phyloP scores from a whole-genome alignment of 306 rosid genomes.

The Prunus salicina region DNA sequence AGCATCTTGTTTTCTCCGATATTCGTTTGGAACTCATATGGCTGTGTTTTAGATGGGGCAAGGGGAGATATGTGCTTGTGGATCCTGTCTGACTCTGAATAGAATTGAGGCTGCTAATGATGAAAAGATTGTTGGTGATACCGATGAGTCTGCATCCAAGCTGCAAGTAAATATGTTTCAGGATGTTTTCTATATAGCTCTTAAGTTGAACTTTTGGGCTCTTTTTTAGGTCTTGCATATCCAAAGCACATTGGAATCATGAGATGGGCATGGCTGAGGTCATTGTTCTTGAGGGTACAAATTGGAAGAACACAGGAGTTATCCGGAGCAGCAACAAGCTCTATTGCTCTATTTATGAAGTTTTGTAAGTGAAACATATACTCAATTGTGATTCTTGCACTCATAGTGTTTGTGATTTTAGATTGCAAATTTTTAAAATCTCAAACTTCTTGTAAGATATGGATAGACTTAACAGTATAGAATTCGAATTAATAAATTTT shows the following conservation, averaged over 20 bases:
- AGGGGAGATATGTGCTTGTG: too few relatives aligned
- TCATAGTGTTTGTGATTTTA: too few relatives aligned
- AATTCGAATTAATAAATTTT: too few relatives aligned
- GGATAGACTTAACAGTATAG: too few relatives aligned
- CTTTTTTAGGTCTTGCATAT: conserved; percentile 42
- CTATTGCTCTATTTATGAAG: conserved; percentile 40
- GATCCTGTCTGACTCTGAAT: too few relatives aligned
- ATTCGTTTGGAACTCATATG: too few relatives aligned
- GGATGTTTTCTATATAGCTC: not conserved
- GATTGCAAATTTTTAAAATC: too few relatives aligned
- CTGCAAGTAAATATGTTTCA: conserved; percentile 40
- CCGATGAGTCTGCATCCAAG: conserved; percentile 44
- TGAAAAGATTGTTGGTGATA: not conserved
- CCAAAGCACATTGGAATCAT: conserved; percentile 56
- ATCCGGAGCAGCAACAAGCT: conserved; percentile 38
- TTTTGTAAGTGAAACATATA: not conserved
- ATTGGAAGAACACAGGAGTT: conserved; percentile 36
- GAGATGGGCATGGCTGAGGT: conserved; percentile 67
- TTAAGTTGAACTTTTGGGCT: not conserved
- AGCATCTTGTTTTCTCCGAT: too few relatives aligned
- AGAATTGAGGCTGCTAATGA: too few relatives aligned
- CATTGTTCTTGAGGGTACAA: conserved; percentile 54
- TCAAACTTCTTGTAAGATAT: too few relatives aligned
- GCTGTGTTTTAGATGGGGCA: too few relatives aligned
- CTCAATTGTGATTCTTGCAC: too few relatives aligned